These are phyloP conservation scores for Actinomucor elegans DNA, from an alignment of 371 early-diverging fungal genomes.

Conservation along the genomic window DNA sequence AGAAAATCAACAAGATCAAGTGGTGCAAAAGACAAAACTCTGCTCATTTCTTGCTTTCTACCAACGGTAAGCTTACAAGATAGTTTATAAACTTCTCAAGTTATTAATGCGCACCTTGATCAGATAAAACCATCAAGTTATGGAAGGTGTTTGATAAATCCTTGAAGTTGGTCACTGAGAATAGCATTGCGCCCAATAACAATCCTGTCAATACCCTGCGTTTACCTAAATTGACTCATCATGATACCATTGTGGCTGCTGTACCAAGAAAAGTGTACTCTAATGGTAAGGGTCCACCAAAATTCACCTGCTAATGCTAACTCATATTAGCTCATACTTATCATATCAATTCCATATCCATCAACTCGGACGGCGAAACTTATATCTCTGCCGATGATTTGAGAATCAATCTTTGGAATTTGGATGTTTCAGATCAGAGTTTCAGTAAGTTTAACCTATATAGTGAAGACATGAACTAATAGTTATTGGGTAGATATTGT, in stretches of 20 bases:
- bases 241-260: conserved; percentile 95
- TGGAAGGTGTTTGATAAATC: conserved; percentile 99
- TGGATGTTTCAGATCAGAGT: conserved; percentile 94
- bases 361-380: conserved; percentile 96
- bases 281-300: conserved; percentile 52
- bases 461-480: conserved; percentile 64
- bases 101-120: neutral
- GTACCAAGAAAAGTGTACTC: conserved; percentile 93
- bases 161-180: conserved; percentile 90
- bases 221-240: conserved; percentile 86
- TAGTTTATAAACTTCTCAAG: neutral
- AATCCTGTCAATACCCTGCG: conserved; percentile 46
- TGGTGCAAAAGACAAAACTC: conserved; percentile 95
- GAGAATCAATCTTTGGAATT: conserved; percentile 98
- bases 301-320: conserved; percentile 15
- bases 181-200: conserved; percentile 47
- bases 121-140: conserved; percentile 98
- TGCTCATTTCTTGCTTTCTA: conserved; percentile 95
- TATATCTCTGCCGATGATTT: conserved; percentile 98
- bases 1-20: conserved; percentile 99
- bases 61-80: conserved; percentile 74
- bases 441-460: conserved; percentile 81
- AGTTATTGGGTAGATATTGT: conserved; percentile 79
- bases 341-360: conserved; percentile 98
- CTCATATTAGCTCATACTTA: conserved; percentile 87